Conservation (phyloP, 177 flowering plant species). For the Vitis hybrid region DNA sequence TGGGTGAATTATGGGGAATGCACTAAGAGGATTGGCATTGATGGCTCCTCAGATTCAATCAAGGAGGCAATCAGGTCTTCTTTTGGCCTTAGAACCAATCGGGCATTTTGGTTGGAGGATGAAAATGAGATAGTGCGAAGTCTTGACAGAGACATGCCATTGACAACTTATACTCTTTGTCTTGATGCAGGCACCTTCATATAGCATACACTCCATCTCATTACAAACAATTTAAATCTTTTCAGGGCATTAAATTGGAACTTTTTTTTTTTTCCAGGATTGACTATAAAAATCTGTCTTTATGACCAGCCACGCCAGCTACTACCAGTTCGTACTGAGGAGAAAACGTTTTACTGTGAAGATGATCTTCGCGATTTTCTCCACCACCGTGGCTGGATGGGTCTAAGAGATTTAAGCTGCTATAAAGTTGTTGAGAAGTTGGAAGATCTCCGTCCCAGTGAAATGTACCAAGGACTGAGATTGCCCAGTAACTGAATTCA, state of each 20-base stretch:
- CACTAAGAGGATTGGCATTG: slow-evolving; percentile 67
- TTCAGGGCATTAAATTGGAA: not conserved
- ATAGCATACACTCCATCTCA: not conserved
- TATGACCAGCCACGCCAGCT: not conserved
- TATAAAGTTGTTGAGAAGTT: not conserved
- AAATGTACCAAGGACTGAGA: not conserved
- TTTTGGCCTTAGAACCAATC: slow-evolving; percentile 79
- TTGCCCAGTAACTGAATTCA: not conserved
- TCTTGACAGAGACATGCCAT: slow-evolving; percentile 92
- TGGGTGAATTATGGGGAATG: slow-evolving; percentile 60
- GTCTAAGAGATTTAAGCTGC: slow-evolving; percentile 2
- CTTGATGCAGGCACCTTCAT: slow-evolving; percentile 39
- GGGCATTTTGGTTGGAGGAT: slow-evolving; percentile 96
- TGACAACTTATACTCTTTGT: slow-evolving; percentile 69
- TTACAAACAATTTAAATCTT: not conserved
- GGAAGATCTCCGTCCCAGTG: not conserved
- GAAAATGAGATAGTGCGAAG: slow-evolving; percentile 66
- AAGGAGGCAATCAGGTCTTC: slow-evolving; percentile 90
- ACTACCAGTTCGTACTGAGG: not conserved
- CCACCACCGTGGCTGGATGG: slow-evolving; percentile 1
- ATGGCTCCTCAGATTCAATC: slow-evolving; percentile 84
- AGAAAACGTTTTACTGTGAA: slow-evolving; percentile 2
- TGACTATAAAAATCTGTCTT: not conserved
- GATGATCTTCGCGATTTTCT: not conserved
- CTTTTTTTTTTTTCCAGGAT: not conserved